Evolutionary conservation across 352 stramenopile species (phyloP), one percentile per base, ranked within the genome.

Genomic region (Phytophthora pini): DNA sequence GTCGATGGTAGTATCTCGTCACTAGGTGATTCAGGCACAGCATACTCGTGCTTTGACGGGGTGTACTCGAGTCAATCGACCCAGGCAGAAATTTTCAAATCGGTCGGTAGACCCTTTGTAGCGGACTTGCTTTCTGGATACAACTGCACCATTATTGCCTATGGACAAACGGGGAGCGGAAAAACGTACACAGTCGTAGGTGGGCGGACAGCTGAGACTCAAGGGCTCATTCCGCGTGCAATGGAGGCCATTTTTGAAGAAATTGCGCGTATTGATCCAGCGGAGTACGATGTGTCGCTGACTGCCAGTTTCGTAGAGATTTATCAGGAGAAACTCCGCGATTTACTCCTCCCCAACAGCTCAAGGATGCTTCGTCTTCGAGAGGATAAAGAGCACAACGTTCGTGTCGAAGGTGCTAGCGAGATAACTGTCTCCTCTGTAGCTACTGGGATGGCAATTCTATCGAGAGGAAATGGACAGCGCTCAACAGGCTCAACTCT

Each of bases 71-170:
- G 51, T 0, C 24, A 56, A 0, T 57, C 76, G n/a, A 80, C 57
- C 0, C 82, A 93, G 36, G 49, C 72, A 26, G 45, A 74, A 4
- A 39, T 92, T 5, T 93, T 87, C 38, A 60, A 76, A 11, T 36
- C 56, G 27, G 50, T 93, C 26, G 82, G 79, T 10, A 44, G 13
- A 17, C 79, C 84, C 6, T 82, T 87, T 34, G 71, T 92, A 11
- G 54, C 60, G 8, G 80, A 90, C 11, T 22, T 92, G 26, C 55
- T 93, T 10, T 39, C 44, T 27, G 84, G 84, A 9, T 92, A 87
- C 68, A 85, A 93, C 55, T 92, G 80, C 55, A 90, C 84, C 5
- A 72, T 93, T 41, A 76, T 93, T 38, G 81, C 79, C 27, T 92
- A 93, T 50, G 82, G 84, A 0, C 84, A 89, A 53, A 93, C 82